Evolutionary conservation across 805 yeast genomes (phyloP).

Genomic region (Saccharomycopsis oosterbeekiorum): DNA sequence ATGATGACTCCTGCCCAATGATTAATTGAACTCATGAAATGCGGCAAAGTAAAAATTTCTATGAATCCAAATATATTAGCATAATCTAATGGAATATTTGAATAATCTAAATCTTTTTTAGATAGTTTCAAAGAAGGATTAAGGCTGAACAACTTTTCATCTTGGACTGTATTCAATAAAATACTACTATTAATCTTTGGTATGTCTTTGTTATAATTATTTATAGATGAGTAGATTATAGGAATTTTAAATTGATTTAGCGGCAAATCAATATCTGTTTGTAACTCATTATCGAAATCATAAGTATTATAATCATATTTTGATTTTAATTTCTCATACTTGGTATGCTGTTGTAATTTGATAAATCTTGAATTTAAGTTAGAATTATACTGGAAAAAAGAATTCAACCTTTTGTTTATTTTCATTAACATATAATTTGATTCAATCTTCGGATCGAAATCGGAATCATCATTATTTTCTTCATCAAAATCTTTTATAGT

Average conservation of each 20-base stretch:
- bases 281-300: slow-evolving; percentile 18
- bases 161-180: slow-evolving; percentile 2
- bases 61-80: slow-evolving; percentile 82
- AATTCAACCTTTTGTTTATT: slow-evolving; percentile 16
- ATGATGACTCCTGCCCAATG: slow-evolving; percentile 98
- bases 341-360: slow-evolving; percentile 23
- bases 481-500: neutral
- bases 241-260: slow-evolving; percentile 14
- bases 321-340: slow-evolving; percentile 21
- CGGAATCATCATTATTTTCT: neutral
- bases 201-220: slow-evolving; percentile 14
- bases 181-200: slow-evolving; percentile 10
- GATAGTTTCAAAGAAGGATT: slow-evolving; percentile 32
- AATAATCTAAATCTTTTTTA: slow-evolving; percentile 30
- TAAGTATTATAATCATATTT: slow-evolving; percentile 40
- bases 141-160: slow-evolving; percentile 29
- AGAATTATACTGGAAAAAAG: slow-evolving; percentile 13
- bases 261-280: slow-evolving; percentile 19
- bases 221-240: slow-evolving; percentile 9
- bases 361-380: slow-evolving; percentile 18
- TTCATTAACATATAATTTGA: neutral
- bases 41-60: slow-evolving; percentile 71
- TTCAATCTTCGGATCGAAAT: slow-evolving; percentile 1
- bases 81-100: slow-evolving; percentile 36
- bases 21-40: slow-evolving; percentile 67